Conservation (phyloP, 352 stramenopile genomes). For the Globisporangium viniferum region DNA sequence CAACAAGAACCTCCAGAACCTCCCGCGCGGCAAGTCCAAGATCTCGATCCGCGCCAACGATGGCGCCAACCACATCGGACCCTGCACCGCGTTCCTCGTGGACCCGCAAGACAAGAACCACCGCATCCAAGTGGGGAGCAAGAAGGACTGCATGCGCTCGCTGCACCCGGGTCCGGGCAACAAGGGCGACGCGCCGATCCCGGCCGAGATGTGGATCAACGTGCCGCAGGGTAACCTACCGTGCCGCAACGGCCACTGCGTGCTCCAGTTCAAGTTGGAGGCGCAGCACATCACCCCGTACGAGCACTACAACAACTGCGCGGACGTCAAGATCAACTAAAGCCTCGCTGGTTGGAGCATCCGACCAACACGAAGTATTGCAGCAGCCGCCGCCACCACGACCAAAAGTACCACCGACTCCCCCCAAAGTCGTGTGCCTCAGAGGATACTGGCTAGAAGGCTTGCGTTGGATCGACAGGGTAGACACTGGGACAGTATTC, state of each 20-base stretch:
- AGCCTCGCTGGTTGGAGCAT: too few species aligned
- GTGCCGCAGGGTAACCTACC: conserved; percentile 25
- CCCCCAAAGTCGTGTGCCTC: too few species aligned
- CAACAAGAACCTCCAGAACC: conserved; percentile 28
- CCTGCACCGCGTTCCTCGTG: conserved; percentile 34
- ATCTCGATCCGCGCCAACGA: conserved; percentile 41
- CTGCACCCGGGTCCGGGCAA: conserved; percentile 25
- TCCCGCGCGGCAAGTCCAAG: conserved; percentile 28
- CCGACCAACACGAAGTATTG: too few species aligned
- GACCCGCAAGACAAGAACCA: conserved; percentile 26
- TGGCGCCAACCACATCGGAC: conserved; percentile 39
- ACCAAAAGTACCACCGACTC: too few species aligned
- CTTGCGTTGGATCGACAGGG: too few species aligned
- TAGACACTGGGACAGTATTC: too few species aligned
- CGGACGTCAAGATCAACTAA: conserved; percentile 11
- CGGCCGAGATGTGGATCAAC: conserved; percentile 32
- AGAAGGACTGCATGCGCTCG: conserved; percentile 43
- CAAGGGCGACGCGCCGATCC: conserved; percentile 29
- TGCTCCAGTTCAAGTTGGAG: conserved; percentile 14
- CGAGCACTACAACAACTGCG: conserved; percentile 3
- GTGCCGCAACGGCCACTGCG: conserved; percentile 11
- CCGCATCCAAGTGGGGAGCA: conserved; percentile 29
- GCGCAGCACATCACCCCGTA: conserved; percentile 12
- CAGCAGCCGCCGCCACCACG: too few species aligned
- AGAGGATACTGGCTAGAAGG: too few species aligned